These are phyloP conservation scores for Leccinum ochraceum DNA, from an alignment of 768 basidiomycete species.

Conservation along the genomic window DNA sequence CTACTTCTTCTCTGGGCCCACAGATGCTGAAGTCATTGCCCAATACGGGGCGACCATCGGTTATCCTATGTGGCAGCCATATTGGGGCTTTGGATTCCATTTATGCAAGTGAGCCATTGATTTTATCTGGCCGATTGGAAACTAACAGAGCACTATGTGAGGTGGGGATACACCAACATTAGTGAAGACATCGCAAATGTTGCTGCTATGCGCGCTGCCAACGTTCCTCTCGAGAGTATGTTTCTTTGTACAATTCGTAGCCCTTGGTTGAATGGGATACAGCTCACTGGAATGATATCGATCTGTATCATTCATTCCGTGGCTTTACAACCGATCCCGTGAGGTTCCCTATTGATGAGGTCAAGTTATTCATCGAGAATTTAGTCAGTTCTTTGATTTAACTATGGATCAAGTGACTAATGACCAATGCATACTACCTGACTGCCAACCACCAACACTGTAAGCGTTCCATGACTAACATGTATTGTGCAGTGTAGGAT, in stretches of 20 bases:
- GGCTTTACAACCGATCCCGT: conserved; percentile 73
- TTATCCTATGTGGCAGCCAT: conserved; percentile 68
- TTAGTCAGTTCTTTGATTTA: conserved; percentile 44
- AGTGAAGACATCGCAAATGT: conserved; percentile 58
- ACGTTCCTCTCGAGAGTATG: conserved; percentile 75
- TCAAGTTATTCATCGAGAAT: conserved; percentile 53
- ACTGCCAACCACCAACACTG: conserved; percentile 33
- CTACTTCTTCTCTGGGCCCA: conserved; percentile 69
- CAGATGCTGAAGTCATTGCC: conserved; percentile 56
- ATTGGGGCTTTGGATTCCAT: conserved; percentile 81
- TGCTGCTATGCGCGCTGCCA: conserved; percentile 59
- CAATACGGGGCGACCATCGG: conserved; percentile 73
- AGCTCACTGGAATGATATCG: conserved; percentile 83
- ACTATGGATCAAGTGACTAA: neutral
- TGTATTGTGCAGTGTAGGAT: neutral
- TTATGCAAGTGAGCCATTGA: conserved; percentile 51
- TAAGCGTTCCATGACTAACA: conserved; percentile 8
- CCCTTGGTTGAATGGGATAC: neutral
- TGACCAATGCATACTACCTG: conserved; percentile 16
- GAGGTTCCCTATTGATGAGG: conserved; percentile 55
- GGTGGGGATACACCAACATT: conserved; percentile 53
- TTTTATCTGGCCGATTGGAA: neutral
- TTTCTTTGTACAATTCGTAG: neutral
- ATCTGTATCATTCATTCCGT: conserved; percentile 65
- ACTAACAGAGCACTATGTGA: neutral